phyloP scores from a whole-genome alignment of 169 alveolate species.

The Pseudocohnilembus persalinus region DNA sequence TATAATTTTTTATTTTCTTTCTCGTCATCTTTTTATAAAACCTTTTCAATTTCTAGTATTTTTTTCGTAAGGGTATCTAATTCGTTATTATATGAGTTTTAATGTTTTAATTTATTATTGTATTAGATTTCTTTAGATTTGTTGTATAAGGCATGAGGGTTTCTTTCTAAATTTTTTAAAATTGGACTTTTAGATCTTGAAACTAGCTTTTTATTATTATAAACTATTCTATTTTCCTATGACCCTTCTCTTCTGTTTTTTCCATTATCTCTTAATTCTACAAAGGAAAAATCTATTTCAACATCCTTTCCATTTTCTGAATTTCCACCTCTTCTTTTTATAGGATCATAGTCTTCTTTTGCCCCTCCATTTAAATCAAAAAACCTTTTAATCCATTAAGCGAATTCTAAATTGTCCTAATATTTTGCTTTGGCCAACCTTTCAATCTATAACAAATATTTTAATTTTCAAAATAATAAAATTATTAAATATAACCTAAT shows the following conservation, averaged over 20 bases:
- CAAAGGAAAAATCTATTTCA: constrained; percentile 15
- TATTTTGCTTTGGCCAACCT: constrained; percentile 12
- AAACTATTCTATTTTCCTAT: neutral
- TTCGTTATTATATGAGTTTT: neutral
- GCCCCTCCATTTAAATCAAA: constrained; percentile 19
- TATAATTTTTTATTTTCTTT: neutral
- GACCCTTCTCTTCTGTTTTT: neutral
- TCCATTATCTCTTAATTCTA: constrained; percentile 22
- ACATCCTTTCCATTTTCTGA: neutral
- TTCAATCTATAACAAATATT: constrained; percentile 19
- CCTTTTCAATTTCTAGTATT: neutral
- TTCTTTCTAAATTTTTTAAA: constrained; percentile 12
- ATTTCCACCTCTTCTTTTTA: constrained; percentile 16
- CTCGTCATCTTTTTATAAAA: too few relatives aligned
- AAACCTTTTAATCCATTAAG: constrained; percentile 23
- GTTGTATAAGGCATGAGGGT: neutral
- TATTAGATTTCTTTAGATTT: constrained; percentile 3
- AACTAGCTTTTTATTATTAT: neutral
- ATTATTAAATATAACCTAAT: neutral
- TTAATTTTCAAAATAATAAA: neutral
- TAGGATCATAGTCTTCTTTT: constrained; percentile 23
- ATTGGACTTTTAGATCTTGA: constrained; percentile 6
- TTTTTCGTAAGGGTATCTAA: too few relatives aligned
- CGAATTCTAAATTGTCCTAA: constrained; percentile 23
- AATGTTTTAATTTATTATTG: neutral